Conservation (phyloP, 495 filamentous ascomycete genomes). For the Podospora bellae-mahoneyi region DNA sequence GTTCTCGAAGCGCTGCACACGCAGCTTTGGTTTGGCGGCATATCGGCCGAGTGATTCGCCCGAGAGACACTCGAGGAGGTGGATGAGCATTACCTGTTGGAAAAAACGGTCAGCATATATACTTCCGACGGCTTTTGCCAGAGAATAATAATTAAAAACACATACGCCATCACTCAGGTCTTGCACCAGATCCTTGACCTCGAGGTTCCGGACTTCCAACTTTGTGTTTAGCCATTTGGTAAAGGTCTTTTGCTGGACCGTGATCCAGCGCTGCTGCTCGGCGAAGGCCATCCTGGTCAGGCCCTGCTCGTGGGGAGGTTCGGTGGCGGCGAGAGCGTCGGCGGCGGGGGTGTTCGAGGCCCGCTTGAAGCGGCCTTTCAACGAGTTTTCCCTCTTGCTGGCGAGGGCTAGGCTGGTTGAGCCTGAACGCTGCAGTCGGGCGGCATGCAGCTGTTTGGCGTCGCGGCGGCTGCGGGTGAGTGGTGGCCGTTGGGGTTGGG, state of each 20-base stretch:
- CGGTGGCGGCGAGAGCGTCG: conserved; percentile 31
- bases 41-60: conserved; percentile 93
- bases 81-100: conserved; percentile 81
- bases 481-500: conserved; percentile 9
- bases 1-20: conserved; percentile 97
- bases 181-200: conserved; percentile 76
- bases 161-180: conserved; percentile 92
- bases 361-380: conserved; percentile 31
- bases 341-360: conserved; percentile 23
- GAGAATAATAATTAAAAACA: too few species aligned
- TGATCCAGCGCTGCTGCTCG: conserved; percentile 86
- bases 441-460: conserved; percentile 37
- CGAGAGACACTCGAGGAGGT: conserved; percentile 92
- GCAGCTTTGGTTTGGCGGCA: conserved; percentile 89
- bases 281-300: conserved; percentile 52
- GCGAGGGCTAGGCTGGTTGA: conserved; percentile 33
- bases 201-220: conserved; percentile 67
- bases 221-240: conserved; percentile 99
- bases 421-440: conserved; percentile 32
- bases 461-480: conserved; percentile 32
- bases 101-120: conserved; percentile 12
- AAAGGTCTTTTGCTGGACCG: conserved; percentile 98
- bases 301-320: conserved; percentile 40
- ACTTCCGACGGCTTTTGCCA: background rate
- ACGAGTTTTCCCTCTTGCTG: conserved; percentile 25